phyloP scores from a whole-genome alignment of 169 alveolate genomes.

The Ichthyophthirius multifiliis region DNA sequence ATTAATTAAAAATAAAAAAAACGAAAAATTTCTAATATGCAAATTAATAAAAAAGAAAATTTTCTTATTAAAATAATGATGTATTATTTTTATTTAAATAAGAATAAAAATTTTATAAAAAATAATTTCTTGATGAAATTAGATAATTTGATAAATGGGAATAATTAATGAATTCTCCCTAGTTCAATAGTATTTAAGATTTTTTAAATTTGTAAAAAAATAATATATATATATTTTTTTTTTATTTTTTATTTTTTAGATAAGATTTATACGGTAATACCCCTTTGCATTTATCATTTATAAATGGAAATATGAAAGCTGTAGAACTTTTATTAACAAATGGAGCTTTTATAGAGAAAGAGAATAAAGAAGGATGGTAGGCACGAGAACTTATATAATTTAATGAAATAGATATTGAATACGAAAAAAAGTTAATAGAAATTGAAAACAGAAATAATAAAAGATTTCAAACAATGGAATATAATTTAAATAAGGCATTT shows the following conservation, averaged over 20 bases:
- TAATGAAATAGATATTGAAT: background rate
- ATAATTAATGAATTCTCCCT: background rate
- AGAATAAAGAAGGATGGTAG: conserved; percentile 49
- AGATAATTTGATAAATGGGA: background rate
- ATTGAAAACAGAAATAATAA: background rate
- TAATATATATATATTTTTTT: background rate
- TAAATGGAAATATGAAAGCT: conserved; percentile 32
- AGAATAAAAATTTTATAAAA: background rate
- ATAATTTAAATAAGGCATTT: background rate
- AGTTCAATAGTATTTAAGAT: background rate
- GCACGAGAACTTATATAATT: conserved; percentile 42
- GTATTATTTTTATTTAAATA: too few species aligned
- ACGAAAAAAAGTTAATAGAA: too few species aligned
- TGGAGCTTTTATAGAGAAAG: conserved; percentile 21
- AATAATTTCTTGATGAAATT: background rate
- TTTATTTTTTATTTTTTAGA: background rate
- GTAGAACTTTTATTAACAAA: conserved; percentile 23
- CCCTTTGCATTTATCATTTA: conserved; percentile 51
- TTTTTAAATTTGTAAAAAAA: background rate
- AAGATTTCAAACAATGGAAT: background rate
- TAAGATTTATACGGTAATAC: conserved; percentile 45
- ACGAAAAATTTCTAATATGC: background rate
- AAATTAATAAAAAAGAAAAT: background rate
- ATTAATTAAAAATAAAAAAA: background rate
- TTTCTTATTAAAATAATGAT: background rate